Conservation (phyloP, 495 filamentous ascomycete genomes). For the Massariosphaeria phaeospora region DNA sequence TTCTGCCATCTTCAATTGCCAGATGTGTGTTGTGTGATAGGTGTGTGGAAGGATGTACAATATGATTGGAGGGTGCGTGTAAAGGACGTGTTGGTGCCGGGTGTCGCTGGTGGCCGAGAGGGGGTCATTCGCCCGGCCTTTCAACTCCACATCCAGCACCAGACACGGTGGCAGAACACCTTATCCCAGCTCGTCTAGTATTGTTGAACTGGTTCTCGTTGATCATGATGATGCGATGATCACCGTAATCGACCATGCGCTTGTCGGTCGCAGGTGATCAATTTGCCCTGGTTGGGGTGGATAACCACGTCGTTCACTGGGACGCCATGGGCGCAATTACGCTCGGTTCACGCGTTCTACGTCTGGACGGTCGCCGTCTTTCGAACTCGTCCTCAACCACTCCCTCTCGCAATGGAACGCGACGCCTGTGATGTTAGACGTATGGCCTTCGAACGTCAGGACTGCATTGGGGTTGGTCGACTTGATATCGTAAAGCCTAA, state of each 20-base stretch:
- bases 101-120: not conserved
- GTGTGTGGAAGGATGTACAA: not conserved
- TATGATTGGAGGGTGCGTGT: not conserved
- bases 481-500: conserved; percentile 95
- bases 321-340: conserved; percentile 82
- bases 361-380: conserved; percentile 96
- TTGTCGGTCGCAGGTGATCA: conserved; percentile 94
- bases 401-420: conserved; percentile 98
- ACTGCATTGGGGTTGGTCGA: conserved; percentile 89
- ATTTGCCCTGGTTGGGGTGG: conserved; percentile 95
- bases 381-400: conserved; percentile 98
- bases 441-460: conserved; percentile 91
- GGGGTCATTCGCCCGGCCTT: no score
- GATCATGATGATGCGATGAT: no score
- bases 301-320: conserved; percentile 96
- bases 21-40: not conserved
- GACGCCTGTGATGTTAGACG: conserved; percentile 88
- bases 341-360: conserved; percentile 91
- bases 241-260: no score
- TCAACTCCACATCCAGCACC: no score
- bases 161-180: no score
- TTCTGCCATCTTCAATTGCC: not conserved
- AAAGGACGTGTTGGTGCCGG: no score
- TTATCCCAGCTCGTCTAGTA: no score
- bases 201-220: no score